These are phyloP conservation scores for Harringtonia aguacate DNA, from an alignment of 2,329 filamentous ascomycete species.

Conservation along the genomic window DNA sequence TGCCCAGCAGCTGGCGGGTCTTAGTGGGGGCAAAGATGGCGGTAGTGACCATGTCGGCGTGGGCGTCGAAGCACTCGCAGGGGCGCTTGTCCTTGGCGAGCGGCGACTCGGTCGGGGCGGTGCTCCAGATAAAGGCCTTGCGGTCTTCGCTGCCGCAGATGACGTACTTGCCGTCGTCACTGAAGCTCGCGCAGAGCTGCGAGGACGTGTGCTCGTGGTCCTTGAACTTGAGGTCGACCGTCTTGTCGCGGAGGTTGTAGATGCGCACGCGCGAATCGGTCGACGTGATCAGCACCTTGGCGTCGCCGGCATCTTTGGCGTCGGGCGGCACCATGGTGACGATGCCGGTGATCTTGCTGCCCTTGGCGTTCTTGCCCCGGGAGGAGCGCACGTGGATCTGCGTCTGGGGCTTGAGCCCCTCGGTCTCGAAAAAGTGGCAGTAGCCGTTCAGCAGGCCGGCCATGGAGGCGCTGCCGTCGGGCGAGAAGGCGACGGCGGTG, in stretches of 20 bases:
- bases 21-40: constrained; percentile 73
- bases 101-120: constrained; percentile 42
- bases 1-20: constrained; percentile 66
- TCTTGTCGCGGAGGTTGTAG: constrained; percentile 80
- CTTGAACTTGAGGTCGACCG: constrained; percentile 78
- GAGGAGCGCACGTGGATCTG: constrained; percentile 92
- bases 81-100: constrained; percentile 71
- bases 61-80: constrained; percentile 83
- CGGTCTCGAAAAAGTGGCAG: constrained; percentile 86
- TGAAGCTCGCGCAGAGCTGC: constrained; percentile 83
- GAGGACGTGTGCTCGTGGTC: constrained; percentile 84
- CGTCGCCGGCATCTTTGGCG: constrained; percentile 39
- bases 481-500: constrained; percentile 87
- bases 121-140: constrained; percentile 83
- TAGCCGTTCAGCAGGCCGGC: constrained; percentile 78
- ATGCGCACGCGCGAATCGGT: constrained; percentile 89
- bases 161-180: constrained; percentile 75
- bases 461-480: constrained; percentile 81
- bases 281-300: constrained; percentile 82
- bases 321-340: constrained; percentile 34
- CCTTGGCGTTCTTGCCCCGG: constrained; percentile 85
- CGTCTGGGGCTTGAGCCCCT: constrained; percentile 71
- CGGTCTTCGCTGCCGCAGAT: constrained; percentile 90
- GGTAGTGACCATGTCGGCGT: constrained; percentile 80
- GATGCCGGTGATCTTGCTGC: constrained; percentile 95